Base-by-base conservation (phyloP, 805 yeast genomes). In the Yarrowia sp. region DNA sequence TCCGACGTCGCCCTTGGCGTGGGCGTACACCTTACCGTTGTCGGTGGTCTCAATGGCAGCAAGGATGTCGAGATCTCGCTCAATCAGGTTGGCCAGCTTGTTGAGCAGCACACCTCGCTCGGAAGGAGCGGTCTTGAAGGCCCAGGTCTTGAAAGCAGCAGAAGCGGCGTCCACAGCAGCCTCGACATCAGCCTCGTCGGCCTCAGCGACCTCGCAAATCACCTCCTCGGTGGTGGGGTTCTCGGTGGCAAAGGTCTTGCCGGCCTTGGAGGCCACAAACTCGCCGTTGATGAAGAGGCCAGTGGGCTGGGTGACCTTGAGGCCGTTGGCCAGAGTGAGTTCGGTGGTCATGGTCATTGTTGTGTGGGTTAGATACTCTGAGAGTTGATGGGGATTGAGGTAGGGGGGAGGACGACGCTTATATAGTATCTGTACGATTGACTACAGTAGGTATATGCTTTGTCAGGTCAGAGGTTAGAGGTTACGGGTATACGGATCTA, bases 231-330 rank as follows among this genome's bases (percentile, higher is more conserved):
- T 78, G 67, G 78, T 70, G 50, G 72, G 76, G 70, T 74, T 73
- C 71, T 87, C 76, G 43, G 87, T 90, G 72, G 77, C 88, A 72
- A 89, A 84, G 22, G 88, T 86, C 77, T 86, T 84, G 72, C 83
- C 84, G 70, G 82, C 84, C 74, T 82, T 80, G 35, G 92, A 85
- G 48, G 82, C 77, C 36, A 88, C 90, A 86, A 88, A 74, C 85
- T 80, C 90, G 79, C 91, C 91, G 82, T 92, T 89, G 78, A 93
- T 91, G 84, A 91, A 93, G 74, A 93, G 81, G 71, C 97, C 97
- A 12, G 90, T 86, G 74, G 97, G 97, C 81, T 90, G 96, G 66
- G 85, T 83, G 74, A 87, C 89, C 49, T 82, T 80, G 43, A 75
- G 80, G 72, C 92, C 92, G 16, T 89, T 86, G 72, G 91, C 89